Percentiles rank a stretch among this genome's conserved stretches.
These are phyloP conservation scores for Nicotiana obtusifolia DNA, from an alignment of 257 asterid genomes.

Conservation along the genomic window DNA sequence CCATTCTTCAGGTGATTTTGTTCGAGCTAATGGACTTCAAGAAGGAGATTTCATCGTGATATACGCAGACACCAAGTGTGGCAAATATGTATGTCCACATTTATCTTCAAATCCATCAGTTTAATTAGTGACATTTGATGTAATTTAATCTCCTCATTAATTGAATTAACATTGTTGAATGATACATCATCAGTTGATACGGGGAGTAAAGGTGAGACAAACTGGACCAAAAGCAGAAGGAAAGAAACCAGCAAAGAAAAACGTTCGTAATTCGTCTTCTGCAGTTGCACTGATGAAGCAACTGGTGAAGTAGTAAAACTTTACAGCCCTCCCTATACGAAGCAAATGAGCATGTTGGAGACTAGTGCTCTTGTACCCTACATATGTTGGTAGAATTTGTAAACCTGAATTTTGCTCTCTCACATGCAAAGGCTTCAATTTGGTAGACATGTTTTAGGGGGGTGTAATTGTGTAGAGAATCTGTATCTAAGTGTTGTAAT, in stretches of 20 bases:
- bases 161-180: neutral
- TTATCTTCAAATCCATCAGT: neutral
- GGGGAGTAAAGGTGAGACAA: constrained; percentile 22
- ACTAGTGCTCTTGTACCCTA: neutral
- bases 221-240: constrained; percentile 28
- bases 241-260: constrained; percentile 65
- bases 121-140: neutral
- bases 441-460: no score
- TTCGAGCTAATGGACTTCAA: constrained; percentile 35
- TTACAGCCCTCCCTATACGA: neutral
- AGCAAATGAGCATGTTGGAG: neutral
- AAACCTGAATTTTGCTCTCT: neutral
- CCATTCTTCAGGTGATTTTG: constrained; percentile 30
- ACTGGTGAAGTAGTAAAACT: constrained; percentile 23
- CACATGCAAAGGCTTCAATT: neutral
- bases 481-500: no score
- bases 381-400: neutral
- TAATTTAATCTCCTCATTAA: neutral
- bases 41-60: constrained; percentile 45
- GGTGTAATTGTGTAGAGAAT: no score
- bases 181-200: constrained; percentile 17
- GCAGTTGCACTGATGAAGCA: constrained; percentile 36
- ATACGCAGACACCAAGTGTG: constrained; percentile 38
- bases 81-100: constrained; percentile 63
- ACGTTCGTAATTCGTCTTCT: constrained; percentile 30